Evolutionary conservation across 257 asterid species (phyloP), one percentile per base, ranked within the genome.

Genomic region (Thymus mandschuricus): DNA sequence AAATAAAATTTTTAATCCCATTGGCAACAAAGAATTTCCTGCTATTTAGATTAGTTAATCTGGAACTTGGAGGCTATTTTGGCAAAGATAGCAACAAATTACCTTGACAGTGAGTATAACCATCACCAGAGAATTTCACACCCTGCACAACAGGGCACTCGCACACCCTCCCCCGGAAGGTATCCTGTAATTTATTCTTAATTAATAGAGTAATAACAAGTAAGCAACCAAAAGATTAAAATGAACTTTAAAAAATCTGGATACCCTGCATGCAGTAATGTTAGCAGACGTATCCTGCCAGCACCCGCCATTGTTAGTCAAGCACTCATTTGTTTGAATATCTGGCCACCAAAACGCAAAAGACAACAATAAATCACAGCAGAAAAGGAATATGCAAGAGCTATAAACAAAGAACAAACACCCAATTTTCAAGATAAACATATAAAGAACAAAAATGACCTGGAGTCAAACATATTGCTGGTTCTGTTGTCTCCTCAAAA

Each of bases 31-130:
- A 38, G 41, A 38, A 4, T 38, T 4, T 38, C 41, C 41, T 33
- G 6, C 45, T 30, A 35, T 21, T 21, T 21, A 21, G 21, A 21
- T 21, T 21, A 21, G 21, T 21, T 21, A 21, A 21, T 21, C 21
- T 21, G 21, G 21, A 21, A 21, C 21, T 21, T 21, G 21, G 21
- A 21, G 21, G 21, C 21, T 21, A 21, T 4, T 38, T 68, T 45
- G 38, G 56, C 11, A 45, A 31, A 49, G 10, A 27, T 60, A n/a
- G 66, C 13, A 66, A 34, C 30, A 35, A 75, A 54, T 74, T 86
- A 91, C 98, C 98, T 87, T 86, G 92, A 78, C 98, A 94, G 30
- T 84, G 88, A 73, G 88, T 81, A 74, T 92, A 92, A 80, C 98
- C 98, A 81, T 92, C 94, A 45, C 98, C 98, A 30, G 77, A 69